Percentiles rank a stretch among this genome's conserved stretches.
phyloP scores from a whole-genome alignment of 768 basidiomycete genomes.

The Tricholoma sp. region DNA sequence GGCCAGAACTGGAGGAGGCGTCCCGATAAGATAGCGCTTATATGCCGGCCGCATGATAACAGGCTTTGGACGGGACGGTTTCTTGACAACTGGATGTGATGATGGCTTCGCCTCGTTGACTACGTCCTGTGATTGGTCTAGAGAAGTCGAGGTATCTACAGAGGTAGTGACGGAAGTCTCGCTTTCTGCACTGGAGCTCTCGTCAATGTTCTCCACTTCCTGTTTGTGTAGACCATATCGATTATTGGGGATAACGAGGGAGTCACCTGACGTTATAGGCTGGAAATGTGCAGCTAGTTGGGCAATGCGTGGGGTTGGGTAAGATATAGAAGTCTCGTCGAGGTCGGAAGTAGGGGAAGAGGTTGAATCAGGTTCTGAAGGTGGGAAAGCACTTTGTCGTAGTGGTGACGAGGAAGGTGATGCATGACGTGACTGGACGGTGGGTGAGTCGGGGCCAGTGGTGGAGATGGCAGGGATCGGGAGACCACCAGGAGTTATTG shows the following conservation, averaged over 20 bases:
- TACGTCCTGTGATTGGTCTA: background rate
- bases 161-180: slow-evolving; percentile 31
- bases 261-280: slow-evolving; percentile 5
- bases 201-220: slow-evolving; percentile 23
- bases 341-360: slow-evolving; percentile 4
- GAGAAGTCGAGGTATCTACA: slow-evolving; percentile 12
- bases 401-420: slow-evolving; percentile 4
- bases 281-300: slow-evolving; percentile 14
- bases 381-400: background rate
- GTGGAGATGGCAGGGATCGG: slow-evolving; percentile 55
- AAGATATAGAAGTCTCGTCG: slow-evolving; percentile 4
- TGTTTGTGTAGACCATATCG: slow-evolving; percentile 1
- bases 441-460: slow-evolving; percentile 38
- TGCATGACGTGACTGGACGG: slow-evolving; percentile 13
- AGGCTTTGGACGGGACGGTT: slow-evolving; percentile 41
- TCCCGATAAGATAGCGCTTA: slow-evolving; percentile 90
- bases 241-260: slow-evolving; percentile 13
- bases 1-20: slow-evolving; percentile 82
- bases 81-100: slow-evolving; percentile 3
- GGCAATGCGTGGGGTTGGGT: slow-evolving; percentile 10
- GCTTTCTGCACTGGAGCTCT: slow-evolving; percentile 40
- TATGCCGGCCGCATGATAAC: slow-evolving; percentile 80
- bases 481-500: slow-evolving; percentile 32
- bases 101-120: background rate
- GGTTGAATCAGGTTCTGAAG: background rate